Evolutionary conservation across 2,329 filamentous ascomycete genomes (phyloP).

Genomic region (Paraconiothyrium brasiliense): DNA sequence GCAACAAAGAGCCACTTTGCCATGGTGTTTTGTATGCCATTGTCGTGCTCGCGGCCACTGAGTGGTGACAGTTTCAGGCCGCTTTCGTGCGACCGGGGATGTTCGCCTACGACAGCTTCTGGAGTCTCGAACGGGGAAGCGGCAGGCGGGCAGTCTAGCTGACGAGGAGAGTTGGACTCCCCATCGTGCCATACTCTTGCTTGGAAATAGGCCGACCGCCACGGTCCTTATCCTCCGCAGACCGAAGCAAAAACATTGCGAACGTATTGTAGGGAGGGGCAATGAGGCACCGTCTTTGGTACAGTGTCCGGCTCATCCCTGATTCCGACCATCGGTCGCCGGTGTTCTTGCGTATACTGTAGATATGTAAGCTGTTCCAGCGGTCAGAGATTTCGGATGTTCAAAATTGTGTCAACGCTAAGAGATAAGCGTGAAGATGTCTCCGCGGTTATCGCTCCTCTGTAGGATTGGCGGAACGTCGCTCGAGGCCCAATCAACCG

Average conservation of each 20-base stretch:
- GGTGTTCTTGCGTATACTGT: conserved; percentile 1
- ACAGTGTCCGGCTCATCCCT: neutral
- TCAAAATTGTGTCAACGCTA: conserved; percentile 13
- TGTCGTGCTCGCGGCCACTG: neutral
- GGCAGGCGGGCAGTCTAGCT: conserved; percentile 6
- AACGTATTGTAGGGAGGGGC: conserved; percentile 1
- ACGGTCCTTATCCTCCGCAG: neutral
- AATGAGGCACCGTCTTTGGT: conserved; percentile 1
- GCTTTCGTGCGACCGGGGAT: conserved; percentile 10
- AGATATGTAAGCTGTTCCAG: conserved; percentile 1
- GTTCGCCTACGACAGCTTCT: conserved; percentile 7
- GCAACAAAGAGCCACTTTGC: neutral
- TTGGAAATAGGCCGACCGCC: conserved; percentile 4
- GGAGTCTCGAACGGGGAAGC: conserved; percentile 10
- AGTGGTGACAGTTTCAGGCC: conserved; percentile 8
- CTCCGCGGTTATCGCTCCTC: conserved; percentile 1
- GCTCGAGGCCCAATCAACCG: conserved; percentile 2
- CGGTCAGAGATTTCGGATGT: conserved; percentile 15
- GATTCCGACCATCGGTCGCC: neutral
- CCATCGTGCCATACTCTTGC: conserved; percentile 9
- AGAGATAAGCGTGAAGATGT: conserved; percentile 9
- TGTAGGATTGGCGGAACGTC: conserved; percentile 6
- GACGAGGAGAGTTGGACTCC: conserved; percentile 8
- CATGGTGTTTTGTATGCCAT: conserved; percentile 10
- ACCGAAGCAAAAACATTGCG: neutral